Conservation (phyloP, 2,329 filamentous ascomycete genomes). For the Thyridium curvatum region DNA sequence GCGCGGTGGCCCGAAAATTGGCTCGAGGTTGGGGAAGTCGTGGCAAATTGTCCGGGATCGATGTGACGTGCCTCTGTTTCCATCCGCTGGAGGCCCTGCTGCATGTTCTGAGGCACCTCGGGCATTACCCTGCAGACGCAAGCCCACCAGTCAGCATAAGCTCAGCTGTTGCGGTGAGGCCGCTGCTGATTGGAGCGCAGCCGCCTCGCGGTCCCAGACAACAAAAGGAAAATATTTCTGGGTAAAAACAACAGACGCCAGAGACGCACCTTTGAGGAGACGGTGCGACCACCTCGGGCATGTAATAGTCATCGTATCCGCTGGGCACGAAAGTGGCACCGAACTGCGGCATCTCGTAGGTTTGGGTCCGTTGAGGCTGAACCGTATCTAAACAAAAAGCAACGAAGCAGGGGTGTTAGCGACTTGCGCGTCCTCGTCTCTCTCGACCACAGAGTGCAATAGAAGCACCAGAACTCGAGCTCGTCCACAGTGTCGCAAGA, state of each 20-base stretch:
- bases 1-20: constrained; percentile 20
- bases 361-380: constrained; percentile 12
- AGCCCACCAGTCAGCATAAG: constrained; percentile 25
- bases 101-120: constrained; percentile 94
- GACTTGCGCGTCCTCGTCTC: no score
- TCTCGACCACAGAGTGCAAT: no score
- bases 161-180: background rate
- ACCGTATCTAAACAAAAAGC: no score
- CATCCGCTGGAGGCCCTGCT: constrained; percentile 86
- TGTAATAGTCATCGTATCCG: constrained; percentile 49
- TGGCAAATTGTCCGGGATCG: constrained; percentile 24
- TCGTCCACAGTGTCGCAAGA: no score
- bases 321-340: constrained; percentile 52
- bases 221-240: no score
- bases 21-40: constrained; percentile 16
- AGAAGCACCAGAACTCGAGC: no score
- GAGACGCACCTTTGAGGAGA: constrained; percentile 45
- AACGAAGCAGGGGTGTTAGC: no score
- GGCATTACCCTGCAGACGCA: constrained; percentile 69
- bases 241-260: background rate
- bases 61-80: constrained; percentile 68
- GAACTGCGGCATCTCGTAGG: constrained; percentile 33
- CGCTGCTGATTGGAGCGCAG: no score
- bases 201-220: no score
- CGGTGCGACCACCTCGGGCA: constrained; percentile 51